Percentiles rank a stretch among this genome's conserved stretches.
Conservation (phyloP, 352 stramenopile genomes). For the Thraustochytrium striatum region DNA sequence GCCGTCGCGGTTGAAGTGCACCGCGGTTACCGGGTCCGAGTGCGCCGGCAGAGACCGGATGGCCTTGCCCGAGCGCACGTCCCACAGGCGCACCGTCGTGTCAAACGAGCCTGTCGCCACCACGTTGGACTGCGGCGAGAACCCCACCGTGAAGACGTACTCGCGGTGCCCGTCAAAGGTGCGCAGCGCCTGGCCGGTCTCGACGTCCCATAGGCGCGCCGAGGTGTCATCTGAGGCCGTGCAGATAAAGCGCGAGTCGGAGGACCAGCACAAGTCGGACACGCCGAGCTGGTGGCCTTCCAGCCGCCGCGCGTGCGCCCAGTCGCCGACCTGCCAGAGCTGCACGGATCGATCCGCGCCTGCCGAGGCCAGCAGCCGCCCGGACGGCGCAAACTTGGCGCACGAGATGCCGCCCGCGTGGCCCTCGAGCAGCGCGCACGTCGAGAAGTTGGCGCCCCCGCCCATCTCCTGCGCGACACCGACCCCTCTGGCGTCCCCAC, state of each 20-base stretch:
- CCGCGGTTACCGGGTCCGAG: slow-evolving; percentile 87
- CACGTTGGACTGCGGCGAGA: slow-evolving; percentile 87
- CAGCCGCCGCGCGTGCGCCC: slow-evolving; percentile 56
- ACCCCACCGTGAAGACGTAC: slow-evolving; percentile 89
- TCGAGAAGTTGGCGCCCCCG: slow-evolving; percentile 22
- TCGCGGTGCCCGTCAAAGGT: slow-evolving; percentile 76
- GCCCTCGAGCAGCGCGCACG: slow-evolving; percentile 32
- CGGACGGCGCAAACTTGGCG: slow-evolving; percentile 65
- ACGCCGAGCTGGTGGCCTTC: slow-evolving; percentile 86
- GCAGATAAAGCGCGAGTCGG: slow-evolving; percentile 72
- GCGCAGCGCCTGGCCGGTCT: slow-evolving; percentile 72
- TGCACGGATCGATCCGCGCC: slow-evolving; percentile 70
- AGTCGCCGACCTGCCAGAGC: slow-evolving; percentile 62
- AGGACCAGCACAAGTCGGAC: slow-evolving; percentile 84
- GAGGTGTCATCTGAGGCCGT: slow-evolving; percentile 93
- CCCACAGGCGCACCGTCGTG: slow-evolving; percentile 91
- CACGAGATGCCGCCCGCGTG: slow-evolving; percentile 71
- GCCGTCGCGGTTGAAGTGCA: slow-evolving; percentile 87
- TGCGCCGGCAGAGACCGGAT: slow-evolving; percentile 82
- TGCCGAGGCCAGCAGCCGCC: slow-evolving; percentile 61
- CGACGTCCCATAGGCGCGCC: slow-evolving; percentile 86
- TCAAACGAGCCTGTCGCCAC: slow-evolving; percentile 79
- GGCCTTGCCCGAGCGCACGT: slow-evolving; percentile 80
- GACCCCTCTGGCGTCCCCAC: no score
- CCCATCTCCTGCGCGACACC: no score